Evolutionary conservation across 371 early-diverging fungal genomes (phyloP).

Genomic region (Dichotomocladium elegans): DNA sequence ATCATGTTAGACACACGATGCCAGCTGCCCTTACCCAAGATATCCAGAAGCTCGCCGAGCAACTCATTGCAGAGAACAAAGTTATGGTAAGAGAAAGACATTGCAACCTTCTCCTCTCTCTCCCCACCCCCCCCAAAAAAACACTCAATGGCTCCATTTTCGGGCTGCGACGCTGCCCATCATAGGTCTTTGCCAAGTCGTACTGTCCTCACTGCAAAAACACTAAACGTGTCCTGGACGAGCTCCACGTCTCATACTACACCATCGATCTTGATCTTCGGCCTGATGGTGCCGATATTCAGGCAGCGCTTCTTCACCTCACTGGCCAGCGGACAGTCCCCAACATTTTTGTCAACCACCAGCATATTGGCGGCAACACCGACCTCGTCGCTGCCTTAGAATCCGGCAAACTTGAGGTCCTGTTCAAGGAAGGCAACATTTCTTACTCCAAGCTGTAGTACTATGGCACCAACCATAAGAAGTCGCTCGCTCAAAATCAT

Average conservation of each 20-base stretch:
- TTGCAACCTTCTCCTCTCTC: too few relatives aligned
- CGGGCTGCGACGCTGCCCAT: too few relatives aligned
- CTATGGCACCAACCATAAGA: too few relatives aligned
- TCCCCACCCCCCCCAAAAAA: too few relatives aligned
- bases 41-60: too few relatives aligned
- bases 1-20: too few relatives aligned
- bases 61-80: too few relatives aligned
- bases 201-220: slow-evolving; percentile 81
- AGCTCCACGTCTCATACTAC: slow-evolving; percentile 46
- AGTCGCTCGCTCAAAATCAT: too few relatives aligned
- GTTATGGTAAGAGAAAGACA: too few relatives aligned
- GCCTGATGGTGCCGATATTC: slow-evolving; percentile 73
- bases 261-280: slow-evolving; percentile 56
- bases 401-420: slow-evolving; percentile 49
- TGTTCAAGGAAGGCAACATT: slow-evolving; percentile 29
- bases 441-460: too few relatives aligned
- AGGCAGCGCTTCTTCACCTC: slow-evolving; percentile 59
- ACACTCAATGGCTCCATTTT: too few relatives aligned
- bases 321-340: slow-evolving; percentile 88
- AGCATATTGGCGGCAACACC: slow-evolving; percentile 83
- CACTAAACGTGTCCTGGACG: slow-evolving; percentile 63
- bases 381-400: slow-evolving; percentile 54
- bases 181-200: slow-evolving; percentile 81
- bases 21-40: too few relatives aligned
- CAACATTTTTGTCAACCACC: slow-evolving; percentile 78